Percentiles rank a stretch among this genome's conserved stretches.
Evolutionary conservation across 192 early-diverging fungal species (phyloP).

Genomic region (Backusella psychrophila): DNA sequence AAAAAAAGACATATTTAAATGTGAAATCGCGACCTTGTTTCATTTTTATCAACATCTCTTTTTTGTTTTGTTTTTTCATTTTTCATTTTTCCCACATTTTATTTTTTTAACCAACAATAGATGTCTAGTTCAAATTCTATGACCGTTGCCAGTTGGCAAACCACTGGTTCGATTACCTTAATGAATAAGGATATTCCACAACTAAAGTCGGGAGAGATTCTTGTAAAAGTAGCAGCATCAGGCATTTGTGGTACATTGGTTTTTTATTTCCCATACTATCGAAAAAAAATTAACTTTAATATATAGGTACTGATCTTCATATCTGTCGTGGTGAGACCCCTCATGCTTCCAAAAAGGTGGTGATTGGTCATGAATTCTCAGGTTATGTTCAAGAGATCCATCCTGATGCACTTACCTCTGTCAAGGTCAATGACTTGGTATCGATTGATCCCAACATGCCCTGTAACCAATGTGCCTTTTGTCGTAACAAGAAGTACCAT

Average conservation of each 20-base stretch:
- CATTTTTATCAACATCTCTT: not conserved
- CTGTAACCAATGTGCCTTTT: constrained; percentile 46
- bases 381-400: constrained; percentile 46
- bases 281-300: not conserved
- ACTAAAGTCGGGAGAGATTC: constrained; percentile 37
- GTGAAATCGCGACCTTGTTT: not conserved
- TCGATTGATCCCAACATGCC: constrained; percentile 50
- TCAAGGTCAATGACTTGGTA: constrained; percentile 40
- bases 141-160: constrained; percentile 45
- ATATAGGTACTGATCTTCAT: constrained; percentile 47
- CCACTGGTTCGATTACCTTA: constrained; percentile 36
- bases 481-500: constrained; percentile 44
- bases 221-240: constrained; percentile 50
- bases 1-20: constrained; percentile 6
- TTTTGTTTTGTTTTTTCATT: not conserved
- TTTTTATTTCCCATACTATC: constrained; percentile 10
- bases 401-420: constrained; percentile 23
- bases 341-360: constrained; percentile 39
- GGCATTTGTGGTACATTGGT: constrained; percentile 41
- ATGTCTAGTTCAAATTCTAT: not conserved
- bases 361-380: constrained; percentile 53
- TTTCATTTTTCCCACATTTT: not conserved
- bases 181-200: constrained; percentile 36
- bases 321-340: constrained; percentile 56
- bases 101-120: not conserved